These are phyloP conservation scores for Sphagnum tenellum DNA, from an alignment of 225 moss, liverwort and hornwort species.

Conservation along the genomic window DNA sequence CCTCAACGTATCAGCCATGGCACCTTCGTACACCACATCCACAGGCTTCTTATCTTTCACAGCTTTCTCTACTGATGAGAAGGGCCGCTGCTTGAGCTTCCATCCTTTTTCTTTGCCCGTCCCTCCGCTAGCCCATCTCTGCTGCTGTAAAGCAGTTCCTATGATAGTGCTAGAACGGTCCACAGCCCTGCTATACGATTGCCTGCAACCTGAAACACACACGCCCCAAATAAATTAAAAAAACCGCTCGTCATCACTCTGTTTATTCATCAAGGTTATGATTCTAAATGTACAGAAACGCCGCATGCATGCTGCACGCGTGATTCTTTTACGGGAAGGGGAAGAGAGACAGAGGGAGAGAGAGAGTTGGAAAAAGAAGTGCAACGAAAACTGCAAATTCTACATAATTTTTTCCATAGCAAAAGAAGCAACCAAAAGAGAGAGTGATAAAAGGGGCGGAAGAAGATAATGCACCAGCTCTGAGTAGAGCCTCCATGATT, in stretches of 20 bases:
- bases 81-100: constrained; percentile 21
- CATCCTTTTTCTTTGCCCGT: constrained; percentile 44
- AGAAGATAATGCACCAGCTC: constrained; percentile 16
- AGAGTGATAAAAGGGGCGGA: not conserved
- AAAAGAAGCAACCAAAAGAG: too few relatives aligned
- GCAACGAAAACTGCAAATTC: too few relatives aligned
- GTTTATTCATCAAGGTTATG: not conserved
- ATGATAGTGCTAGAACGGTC: constrained; percentile 16
- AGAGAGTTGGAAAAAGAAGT: too few relatives aligned
- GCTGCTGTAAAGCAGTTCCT: constrained; percentile 38
- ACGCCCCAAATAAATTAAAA: not conserved
- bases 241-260: not conserved
- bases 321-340: not conserved
- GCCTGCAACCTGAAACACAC: constrained; percentile 53
- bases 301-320: not conserved
- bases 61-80: constrained; percentile 23
- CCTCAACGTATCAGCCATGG: constrained; percentile 80
- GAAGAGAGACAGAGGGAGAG: too few relatives aligned
- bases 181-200: constrained; percentile 35
- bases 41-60: constrained; percentile 31
- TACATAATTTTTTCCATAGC: too few relatives aligned
- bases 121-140: constrained; percentile 55
- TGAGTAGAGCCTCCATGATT: constrained; percentile 15
- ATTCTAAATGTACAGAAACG: not conserved
- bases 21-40: constrained; percentile 75